Evolutionary conservation across 331 rosid genomes (phyloP).

Genomic region (Malus hybrid): DNA sequence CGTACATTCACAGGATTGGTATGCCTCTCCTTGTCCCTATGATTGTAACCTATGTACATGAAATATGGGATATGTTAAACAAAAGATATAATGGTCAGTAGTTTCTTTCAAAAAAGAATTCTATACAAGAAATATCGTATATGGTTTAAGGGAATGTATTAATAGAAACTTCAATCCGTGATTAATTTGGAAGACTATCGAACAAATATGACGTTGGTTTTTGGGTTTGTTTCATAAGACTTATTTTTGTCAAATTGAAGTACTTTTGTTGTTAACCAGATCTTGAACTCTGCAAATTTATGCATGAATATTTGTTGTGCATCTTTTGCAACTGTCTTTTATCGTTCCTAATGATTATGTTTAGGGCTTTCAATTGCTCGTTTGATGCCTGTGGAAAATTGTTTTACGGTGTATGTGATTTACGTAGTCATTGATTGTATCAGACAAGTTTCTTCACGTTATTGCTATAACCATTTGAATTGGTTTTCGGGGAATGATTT

Average conservation of each 20-base stretch:
- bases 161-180: background rate
- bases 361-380: too few species aligned
- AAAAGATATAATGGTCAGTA: background rate
- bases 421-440: background rate
- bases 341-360: too few species aligned
- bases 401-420: too few species aligned
- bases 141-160: background rate
- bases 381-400: too few species aligned
- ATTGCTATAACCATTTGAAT: background rate
- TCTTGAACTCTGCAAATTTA: too few species aligned
- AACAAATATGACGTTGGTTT: background rate
- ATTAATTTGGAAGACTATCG: background rate
- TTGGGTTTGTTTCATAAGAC: background rate
- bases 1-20: slow-evolving; percentile 94
- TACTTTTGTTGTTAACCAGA: background rate
- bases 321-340: too few species aligned
- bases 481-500: background rate
- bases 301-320: too few species aligned
- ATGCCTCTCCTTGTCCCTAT: slow-evolving; percentile 7
- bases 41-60: background rate
- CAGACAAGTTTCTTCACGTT: background rate
- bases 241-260: background rate
- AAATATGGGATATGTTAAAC: background rate
- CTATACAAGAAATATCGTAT: background rate
- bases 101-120: background rate